Evolutionary conservation across 495 filamentous ascomycete species (phyloP), one percentile per base, ranked within the genome.

Genomic region (Tuber indicum): DNA sequence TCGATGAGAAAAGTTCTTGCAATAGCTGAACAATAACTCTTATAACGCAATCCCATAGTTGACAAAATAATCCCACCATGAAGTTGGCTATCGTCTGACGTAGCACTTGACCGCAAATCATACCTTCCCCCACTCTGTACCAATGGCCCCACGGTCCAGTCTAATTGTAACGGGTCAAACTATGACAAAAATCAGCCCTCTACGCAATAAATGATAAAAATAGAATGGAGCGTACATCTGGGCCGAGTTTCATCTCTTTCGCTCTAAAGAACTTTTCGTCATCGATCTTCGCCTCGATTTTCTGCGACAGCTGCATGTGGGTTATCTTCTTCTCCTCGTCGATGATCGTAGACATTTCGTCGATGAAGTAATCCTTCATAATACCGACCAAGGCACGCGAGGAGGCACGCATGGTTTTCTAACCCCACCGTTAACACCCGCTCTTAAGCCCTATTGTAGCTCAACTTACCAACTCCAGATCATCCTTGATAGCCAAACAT

Each of bases 291-390:
- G 87, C 87, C 77, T 94, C 91, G 72, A 99, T 91, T 84, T 94
- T 97, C 78, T 91, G 89, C 3, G 92, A 89, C 16, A 99, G 88
- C 32, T 89, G 88, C 79, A 90, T 91, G 84, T 99, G 95, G 49
- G 93, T 95, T 83, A 98, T 93, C 81, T 97, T 97, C 86, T 97
- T 96, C 84, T 97, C 96, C 78, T 92, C 91, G 79, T 99, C 96
- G 75, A 99, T 89, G 72, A 98, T 90, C 76, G 91, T 91, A 66
- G 95, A 97, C 94, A 99, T 98, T 83, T 97, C 93, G 84, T 98
- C 96, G 74, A 98, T 90, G 84, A 98, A 98, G 84, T 94, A 98
- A 74, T 93, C 92, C 39, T 92, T 92, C 89, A 98, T 93, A 47
- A 98, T 86, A 66, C 93, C 94, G 76, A 94, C 94, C 77, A 94